Evolutionary conservation across 2,329 filamentous ascomycete species (phyloP).

Genomic region (Pseudogymnoascus destructans): DNA sequence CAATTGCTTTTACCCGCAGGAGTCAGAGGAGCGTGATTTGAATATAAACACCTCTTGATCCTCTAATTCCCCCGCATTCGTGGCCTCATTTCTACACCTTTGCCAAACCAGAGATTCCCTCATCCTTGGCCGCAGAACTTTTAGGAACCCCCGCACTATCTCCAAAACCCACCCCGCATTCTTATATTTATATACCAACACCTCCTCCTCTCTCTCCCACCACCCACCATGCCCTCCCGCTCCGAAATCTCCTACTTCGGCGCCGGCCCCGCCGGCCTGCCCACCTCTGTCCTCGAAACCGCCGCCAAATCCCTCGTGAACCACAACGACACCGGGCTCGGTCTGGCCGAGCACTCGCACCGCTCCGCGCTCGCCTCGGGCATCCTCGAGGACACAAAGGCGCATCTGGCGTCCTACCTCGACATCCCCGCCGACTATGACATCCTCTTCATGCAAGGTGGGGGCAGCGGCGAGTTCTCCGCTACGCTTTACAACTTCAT

Average conservation of each 20-base stretch:
- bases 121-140: neutral
- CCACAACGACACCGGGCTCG: conserved; percentile 68
- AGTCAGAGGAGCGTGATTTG: neutral
- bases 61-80: neutral
- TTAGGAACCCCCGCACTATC: neutral
- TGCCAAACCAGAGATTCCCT: neutral
- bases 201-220: neutral
- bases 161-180: neutral
- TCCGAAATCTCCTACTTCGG: conserved; percentile 76
- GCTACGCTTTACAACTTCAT: conserved; percentile 76
- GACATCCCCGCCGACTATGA: conserved; percentile 81
- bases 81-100: neutral
- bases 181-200: neutral
- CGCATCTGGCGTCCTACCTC: conserved; percentile 57
- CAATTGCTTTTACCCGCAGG: neutral
- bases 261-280: conserved; percentile 77
- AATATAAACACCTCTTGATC: neutral
- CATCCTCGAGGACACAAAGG: conserved; percentile 69
- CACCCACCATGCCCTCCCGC: conserved; percentile 49
- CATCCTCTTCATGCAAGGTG: conserved; percentile 75
- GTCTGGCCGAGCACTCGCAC: conserved; percentile 82
- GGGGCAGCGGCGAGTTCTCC: conserved; percentile 76
- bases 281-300: conserved; percentile 64
- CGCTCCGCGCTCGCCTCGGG: conserved; percentile 65
- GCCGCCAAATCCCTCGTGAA: conserved; percentile 69